Evolutionary conservation across 805 yeast genomes (phyloP), one percentile per base, ranked within the genome.

Genomic region (Lipomyces chichibuensis): DNA sequence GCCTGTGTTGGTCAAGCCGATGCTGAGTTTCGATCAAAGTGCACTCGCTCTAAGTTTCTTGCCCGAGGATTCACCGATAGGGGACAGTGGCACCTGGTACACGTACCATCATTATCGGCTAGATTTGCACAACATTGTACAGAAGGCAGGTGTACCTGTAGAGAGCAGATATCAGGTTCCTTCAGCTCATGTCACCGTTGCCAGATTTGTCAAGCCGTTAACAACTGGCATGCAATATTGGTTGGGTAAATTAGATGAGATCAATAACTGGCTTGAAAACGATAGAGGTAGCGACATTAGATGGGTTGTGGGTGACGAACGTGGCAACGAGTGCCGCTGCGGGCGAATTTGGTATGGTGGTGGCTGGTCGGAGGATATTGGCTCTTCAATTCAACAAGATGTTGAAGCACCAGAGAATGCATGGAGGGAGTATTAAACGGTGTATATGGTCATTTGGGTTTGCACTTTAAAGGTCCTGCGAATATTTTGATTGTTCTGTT

Each of bases 331-430:
- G 52, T 63, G 69, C 56, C 64, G 66, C n/a, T 62, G 59, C 25
- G 74, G 73, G n/a, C n/a, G 65, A 33, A 67, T 67, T 1, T 72
- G 74, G 74, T 72, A 72, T 57, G 74, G 74, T 37, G 69, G 67
- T n/a, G 72, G 72, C 25, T 37, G 60, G 35, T 46, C 71, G 14
- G 66, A 51, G 29, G 64, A 59, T 6, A 33, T 37, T 11, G 68
- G 68, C n/a, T 4, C 11, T 9, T 35, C 60, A 2, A 23, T 52
- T 9, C 39, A 52, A 17, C 20, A 25, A n/a, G 17, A n/a, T 11
- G 55, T 3, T 29, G 59, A 55, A 1, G 27, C 57, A 6, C 23
- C 20, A 9, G 63, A 54, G 29, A 29, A 35, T 6, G 25, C 29
- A 33, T 37, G 60, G 60, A 55, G 58, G 23, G 25, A 29, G 25